Base-by-base conservation (phyloP, 345 rosid species). In the Salix brachista region DNA sequence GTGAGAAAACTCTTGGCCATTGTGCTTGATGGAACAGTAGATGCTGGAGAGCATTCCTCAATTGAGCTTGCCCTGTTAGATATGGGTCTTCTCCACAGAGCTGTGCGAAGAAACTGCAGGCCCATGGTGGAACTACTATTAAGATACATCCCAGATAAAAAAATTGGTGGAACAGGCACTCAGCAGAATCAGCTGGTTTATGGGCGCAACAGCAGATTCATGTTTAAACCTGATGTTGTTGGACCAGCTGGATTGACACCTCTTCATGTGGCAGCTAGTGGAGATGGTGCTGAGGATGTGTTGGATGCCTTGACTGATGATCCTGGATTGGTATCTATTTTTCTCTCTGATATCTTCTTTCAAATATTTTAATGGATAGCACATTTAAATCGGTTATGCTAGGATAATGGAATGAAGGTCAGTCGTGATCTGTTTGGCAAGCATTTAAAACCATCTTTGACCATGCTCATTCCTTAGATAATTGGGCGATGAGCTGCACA, bases 231-330 rank as follows among this genome's bases (percentile, higher is more conserved):
- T 8, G 95, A 96, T 86, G 88, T 69, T 36, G 44, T 81, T 25
- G 97, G 99, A 70, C 97, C 97, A 25, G 92, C 89, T 25, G 97
- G 98, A 77, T 87, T 93, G 86, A 96, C 99, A 46, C 98, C 99
- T 80, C 97, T 93, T 81, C 99, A 96, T 78, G 86, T 93, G 70
- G 99, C 97, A 75, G 99, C 98, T 3, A 92, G 97, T 75, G 91
- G 88, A 86, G 97, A 92, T 82, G 94, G 89, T 71, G 91, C 97
- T 30, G 97, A 96, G 86, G 93, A 88, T 69, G 88, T 92, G 50
- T 79, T 96, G 82, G 97, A 94, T 75, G 94, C 98, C 70, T 82
- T 96, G 68, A 92, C 92, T 23, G 85, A 91, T 79, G 99, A 96
- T 80, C 98, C 97, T 50, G 87, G 87, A 84, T 87, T 78, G 98